A percentile compares a stretch with the other conserved stretches of the same genome.
Evolutionary conservation across 2,329 filamentous ascomycete species (phyloP).

Genomic region (Zasmidium citrigriseum): DNA sequence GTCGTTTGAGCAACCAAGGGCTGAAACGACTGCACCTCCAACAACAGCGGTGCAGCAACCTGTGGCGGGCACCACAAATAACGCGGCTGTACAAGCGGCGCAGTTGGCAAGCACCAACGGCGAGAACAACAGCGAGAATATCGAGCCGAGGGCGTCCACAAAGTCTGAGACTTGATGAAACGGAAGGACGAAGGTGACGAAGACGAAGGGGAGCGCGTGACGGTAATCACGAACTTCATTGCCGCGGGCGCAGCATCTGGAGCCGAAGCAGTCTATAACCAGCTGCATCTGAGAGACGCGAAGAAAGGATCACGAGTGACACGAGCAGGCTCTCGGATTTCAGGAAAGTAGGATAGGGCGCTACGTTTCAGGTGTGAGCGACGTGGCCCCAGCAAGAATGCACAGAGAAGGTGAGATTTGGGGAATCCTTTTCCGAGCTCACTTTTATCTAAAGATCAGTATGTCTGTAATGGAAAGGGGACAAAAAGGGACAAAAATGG

Average conservation of each 20-base stretch:
- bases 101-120: neutral
- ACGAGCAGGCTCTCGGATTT: neutral
- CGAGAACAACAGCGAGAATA: conserved; percentile 1
- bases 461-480: conserved; percentile 11
- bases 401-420: neutral
- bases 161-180: neutral
- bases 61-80: neutral
- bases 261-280: neutral
- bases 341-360: neutral
- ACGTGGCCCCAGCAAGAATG: neutral
- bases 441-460: conserved; percentile 1
- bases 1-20: conserved; percentile 20
- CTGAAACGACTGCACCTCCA: neutral
- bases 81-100: neutral
- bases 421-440: neutral
- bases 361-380: conserved; percentile 3
- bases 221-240: neutral
- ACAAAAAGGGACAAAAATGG: neutral
- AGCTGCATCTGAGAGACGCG: neutral
- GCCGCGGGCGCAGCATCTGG: neutral
- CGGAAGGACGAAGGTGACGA: neutral
- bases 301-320: neutral
- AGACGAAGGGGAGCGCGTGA: neutral
- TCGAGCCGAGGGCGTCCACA: neutral
- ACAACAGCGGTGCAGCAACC: neutral